Evolutionary conservation across 306 rosid genomes (phyloP).

Genomic region (Chamaecrista fasciculata): DNA sequence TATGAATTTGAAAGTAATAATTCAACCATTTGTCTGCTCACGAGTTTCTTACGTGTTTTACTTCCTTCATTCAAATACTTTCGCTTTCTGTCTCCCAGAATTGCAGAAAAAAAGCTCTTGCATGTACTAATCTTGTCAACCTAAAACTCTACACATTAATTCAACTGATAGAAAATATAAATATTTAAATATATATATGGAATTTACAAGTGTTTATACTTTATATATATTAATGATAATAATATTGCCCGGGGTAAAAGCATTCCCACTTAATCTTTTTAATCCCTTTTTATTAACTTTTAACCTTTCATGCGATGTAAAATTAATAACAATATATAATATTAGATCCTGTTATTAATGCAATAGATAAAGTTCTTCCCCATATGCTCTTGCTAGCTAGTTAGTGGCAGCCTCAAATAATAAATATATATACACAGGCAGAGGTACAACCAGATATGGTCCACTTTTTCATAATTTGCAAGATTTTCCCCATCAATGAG

Average conservation of each 20-base stretch:
- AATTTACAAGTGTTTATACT: too few relatives aligned
- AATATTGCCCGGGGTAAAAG: too few relatives aligned
- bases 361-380: neutral
- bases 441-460: neutral
- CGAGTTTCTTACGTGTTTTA: neutral
- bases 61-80: conserved; percentile 20
- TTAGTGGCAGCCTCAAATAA: conserved; percentile 28
- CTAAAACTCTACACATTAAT: neutral
- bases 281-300: neutral
- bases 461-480: conserved; percentile 22
- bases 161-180: neutral
- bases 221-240: too few relatives aligned
- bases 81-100: conserved; percentile 16
- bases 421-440: neutral
- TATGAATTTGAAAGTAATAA: neutral
- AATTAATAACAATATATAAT: too few relatives aligned
- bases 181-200: neutral
- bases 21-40: neutral
- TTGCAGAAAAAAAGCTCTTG: conserved; percentile 1
- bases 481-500: conserved; percentile 35
- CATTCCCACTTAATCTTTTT: conserved; percentile 31
- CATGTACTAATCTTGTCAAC: conserved; percentile 11
- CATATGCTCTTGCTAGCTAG: neutral
- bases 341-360: neutral
- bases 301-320: neutral